phyloP scores from a whole-genome alignment of 2,329 filamentous ascomycete species.

The Calonectria pteridis region DNA sequence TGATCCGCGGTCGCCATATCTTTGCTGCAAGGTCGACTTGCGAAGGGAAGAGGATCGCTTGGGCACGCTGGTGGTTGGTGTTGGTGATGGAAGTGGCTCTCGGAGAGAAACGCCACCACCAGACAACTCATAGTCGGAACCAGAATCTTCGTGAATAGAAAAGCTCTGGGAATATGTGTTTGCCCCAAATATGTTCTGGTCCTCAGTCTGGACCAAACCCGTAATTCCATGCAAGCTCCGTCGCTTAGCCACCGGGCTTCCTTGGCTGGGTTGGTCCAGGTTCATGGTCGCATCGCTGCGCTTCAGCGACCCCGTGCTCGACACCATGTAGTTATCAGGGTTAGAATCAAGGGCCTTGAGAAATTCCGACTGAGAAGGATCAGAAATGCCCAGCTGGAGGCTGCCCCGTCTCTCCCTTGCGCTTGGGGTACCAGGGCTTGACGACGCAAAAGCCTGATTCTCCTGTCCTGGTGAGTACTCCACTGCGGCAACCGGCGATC shows the following conservation, averaged over 20 bases:
- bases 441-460: conserved; percentile 55
- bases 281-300: conserved; percentile 92
- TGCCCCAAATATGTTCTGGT: conserved; percentile 83
- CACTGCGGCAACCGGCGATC: conserved; percentile 46
- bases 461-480: conserved; percentile 57
- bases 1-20: conserved; percentile 76
- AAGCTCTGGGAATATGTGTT: conserved; percentile 58
- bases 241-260: conserved; percentile 91
- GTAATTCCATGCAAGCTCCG: conserved; percentile 85
- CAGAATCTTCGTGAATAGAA: conserved; percentile 64
- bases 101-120: conserved; percentile 49
- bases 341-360: conserved; percentile 64
- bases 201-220: conserved; percentile 66
- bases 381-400: conserved; percentile 68
- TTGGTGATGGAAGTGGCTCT: conserved; percentile 59
- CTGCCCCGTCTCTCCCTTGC: conserved; percentile 65
- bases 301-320: conserved; percentile 83
- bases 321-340: conserved; percentile 47
- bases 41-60: conserved; percentile 82
- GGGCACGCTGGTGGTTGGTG: conserved; percentile 67
- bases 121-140: conserved; percentile 66
- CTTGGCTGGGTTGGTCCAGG: conserved; percentile 80
- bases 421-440: conserved; percentile 44
- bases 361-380: conserved; percentile 63
- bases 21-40: conserved; percentile 89